Evolutionary conservation across 2,329 filamentous ascomycete species (phyloP).

Genomic region (Aspergillus glaucus): DNA sequence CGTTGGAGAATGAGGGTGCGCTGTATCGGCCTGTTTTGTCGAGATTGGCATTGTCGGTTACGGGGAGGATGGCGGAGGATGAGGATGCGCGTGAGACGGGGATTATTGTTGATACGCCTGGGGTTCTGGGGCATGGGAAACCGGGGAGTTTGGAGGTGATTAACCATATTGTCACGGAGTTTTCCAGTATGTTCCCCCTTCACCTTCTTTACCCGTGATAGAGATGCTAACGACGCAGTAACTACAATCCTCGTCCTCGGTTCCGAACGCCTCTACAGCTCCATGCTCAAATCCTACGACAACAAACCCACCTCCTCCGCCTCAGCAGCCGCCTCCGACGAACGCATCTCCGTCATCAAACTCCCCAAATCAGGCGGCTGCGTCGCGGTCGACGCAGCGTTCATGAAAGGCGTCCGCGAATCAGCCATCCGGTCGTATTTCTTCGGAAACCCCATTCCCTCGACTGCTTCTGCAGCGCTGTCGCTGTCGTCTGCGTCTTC

Average conservation of each 20-base stretch:
- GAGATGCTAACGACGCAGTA: constrained; percentile 41
- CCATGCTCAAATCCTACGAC: constrained; percentile 65
- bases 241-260: constrained; percentile 79
- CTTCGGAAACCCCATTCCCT: constrained; percentile 62
- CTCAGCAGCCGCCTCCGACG: constrained; percentile 47
- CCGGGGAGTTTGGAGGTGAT: constrained; percentile 66
- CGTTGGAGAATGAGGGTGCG: constrained; percentile 61
- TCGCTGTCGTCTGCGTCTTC: constrained; percentile 27
- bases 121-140: constrained; percentile 59
- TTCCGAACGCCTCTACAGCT: constrained; percentile 66
- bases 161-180: constrained; percentile 68
- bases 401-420: constrained; percentile 68
- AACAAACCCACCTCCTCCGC: constrained; percentile 42
- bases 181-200: constrained; percentile 47
- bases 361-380: constrained; percentile 83
- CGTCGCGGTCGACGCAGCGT: constrained; percentile 65
- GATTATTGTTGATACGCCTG: constrained; percentile 78
- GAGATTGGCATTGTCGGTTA: constrained; percentile 70
- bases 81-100: constrained; percentile 64
- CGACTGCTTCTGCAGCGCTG: constrained; percentile 30
- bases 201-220: background rate
- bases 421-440: constrained; percentile 86
- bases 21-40: constrained; percentile 70
- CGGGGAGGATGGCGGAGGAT: constrained; percentile 71
- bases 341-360: constrained; percentile 67